These are phyloP conservation scores for Alternaria arbusti DNA, from an alignment of 2,329 filamentous ascomycete genomes.

Conservation along the genomic window DNA sequence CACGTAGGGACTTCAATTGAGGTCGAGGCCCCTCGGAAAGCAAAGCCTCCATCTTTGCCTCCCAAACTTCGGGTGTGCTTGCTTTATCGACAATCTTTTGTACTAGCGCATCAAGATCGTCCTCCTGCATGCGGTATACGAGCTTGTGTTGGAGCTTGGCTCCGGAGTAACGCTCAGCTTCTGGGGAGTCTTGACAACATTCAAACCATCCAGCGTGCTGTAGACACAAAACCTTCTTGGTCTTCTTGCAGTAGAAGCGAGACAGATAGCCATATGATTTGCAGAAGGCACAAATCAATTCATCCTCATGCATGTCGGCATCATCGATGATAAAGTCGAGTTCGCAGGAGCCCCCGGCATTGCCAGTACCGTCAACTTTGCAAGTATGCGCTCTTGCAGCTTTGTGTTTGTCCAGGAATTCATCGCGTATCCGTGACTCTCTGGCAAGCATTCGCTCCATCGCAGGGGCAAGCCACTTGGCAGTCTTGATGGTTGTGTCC, in stretches of 20 bases:
- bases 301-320: conserved; percentile 82
- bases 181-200: conserved; percentile 72
- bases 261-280: conserved; percentile 92
- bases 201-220: conserved; percentile 79
- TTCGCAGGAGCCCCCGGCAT: conserved; percentile 33
- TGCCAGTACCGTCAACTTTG: conserved; percentile 61
- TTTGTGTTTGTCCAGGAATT: conserved; percentile 71
- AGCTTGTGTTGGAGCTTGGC: conserved; percentile 69
- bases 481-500: conserved; percentile 82
- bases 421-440: conserved; percentile 71
- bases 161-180: conserved; percentile 69
- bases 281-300: conserved; percentile 90
- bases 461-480: conserved; percentile 93
- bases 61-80: conserved; percentile 83
- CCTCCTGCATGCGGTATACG: conserved; percentile 77
- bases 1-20: conserved; percentile 82
- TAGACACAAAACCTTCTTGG: conserved; percentile 82
- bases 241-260: conserved; percentile 82
- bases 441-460: conserved; percentile 77
- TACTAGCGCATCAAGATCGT: conserved; percentile 69
- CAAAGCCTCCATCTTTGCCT: conserved; percentile 83
- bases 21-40: conserved; percentile 85
- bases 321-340: conserved; percentile 56
- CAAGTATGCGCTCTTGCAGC: conserved; percentile 47
- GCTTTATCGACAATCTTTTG: conserved; percentile 87